Evolutionary conservation across 371 early-diverging fungal genomes (phyloP).

Genomic region (Nematocida parisii): DNA sequence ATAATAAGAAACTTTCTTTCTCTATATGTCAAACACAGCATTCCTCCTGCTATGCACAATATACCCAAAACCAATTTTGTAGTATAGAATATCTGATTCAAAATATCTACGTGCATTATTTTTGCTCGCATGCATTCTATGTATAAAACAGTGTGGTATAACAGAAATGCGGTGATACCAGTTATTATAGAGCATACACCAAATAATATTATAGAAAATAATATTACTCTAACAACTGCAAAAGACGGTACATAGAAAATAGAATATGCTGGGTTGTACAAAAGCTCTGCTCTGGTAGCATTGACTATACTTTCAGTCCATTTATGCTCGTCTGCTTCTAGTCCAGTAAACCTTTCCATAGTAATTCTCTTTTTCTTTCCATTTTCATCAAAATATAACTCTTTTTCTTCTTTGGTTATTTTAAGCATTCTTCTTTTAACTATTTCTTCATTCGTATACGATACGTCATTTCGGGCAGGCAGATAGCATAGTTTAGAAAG

Average conservation of each 20-base stretch:
- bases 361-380: conserved; percentile 9
- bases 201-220: not conserved
- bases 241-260: conserved; percentile 17
- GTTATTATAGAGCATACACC: not conserved
- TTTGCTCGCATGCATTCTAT: not conserved
- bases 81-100: not conserved
- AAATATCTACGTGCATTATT: not conserved
- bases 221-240: not conserved
- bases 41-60: not conserved
- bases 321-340: not conserved
- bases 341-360: not conserved
- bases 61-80: not conserved
- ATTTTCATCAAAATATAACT: conserved; percentile 12
- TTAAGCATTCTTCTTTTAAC: not conserved
- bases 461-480: not conserved
- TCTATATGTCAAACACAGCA: not conserved
- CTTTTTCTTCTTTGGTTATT: conserved; percentile 26
- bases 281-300: conserved; percentile 7
- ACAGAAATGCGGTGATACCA: not conserved
- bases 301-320: conserved; percentile 6
- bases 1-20: not conserved
- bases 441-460: conserved; percentile 23
- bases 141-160: not conserved
- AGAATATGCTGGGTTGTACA: conserved; percentile 29
- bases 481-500: conserved; percentile 14